These are phyloP conservation scores for Hibiscus syriacus DNA, from an alignment of 345 rosid species.

Conservation along the genomic window DNA sequence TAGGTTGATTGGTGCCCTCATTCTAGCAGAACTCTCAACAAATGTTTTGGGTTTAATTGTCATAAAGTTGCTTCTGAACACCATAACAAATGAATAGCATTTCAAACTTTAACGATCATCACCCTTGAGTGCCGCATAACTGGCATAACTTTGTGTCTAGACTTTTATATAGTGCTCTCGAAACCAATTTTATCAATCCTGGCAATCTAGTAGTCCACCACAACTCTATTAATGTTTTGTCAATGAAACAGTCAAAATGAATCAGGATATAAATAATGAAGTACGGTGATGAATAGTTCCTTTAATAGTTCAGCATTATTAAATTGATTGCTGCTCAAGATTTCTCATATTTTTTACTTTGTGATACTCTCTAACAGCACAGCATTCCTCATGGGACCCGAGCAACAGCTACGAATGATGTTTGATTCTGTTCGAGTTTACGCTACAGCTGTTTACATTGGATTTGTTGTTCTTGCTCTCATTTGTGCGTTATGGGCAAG, in stretches of 20 bases:
- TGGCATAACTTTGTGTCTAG: neutral
- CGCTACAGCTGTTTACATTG: conserved; percentile 72
- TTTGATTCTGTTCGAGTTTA: conserved; percentile 61
- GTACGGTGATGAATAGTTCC: neutral
- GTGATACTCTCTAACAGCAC: conserved; percentile 70
- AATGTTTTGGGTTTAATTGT: neutral
- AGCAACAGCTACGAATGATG: conserved; percentile 80
- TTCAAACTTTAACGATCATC: neutral
- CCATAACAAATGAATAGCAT: neutral
- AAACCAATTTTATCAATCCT: neutral
- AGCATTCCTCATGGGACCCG: conserved; percentile 82
- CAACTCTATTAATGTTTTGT: too few species aligned
- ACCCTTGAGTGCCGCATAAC: neutral
- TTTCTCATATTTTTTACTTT: conserved; percentile 20
- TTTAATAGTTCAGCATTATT: neutral
- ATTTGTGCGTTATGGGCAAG: conserved; percentile 82
- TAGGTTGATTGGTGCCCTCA: conserved; percentile 17
- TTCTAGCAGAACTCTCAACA: neutral
- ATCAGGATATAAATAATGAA: too few species aligned
- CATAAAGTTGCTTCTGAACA: neutral
- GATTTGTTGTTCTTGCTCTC: conserved; percentile 67
- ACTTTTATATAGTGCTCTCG: neutral
- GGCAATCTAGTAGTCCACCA: neutral
- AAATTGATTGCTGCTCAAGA: neutral
- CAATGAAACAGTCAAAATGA: too few species aligned